Percentiles rank a stretch among this genome's conserved stretches.
Conservation (phyloP, 106 monocot genomes). For the Apostasia shenzhenica region DNA sequence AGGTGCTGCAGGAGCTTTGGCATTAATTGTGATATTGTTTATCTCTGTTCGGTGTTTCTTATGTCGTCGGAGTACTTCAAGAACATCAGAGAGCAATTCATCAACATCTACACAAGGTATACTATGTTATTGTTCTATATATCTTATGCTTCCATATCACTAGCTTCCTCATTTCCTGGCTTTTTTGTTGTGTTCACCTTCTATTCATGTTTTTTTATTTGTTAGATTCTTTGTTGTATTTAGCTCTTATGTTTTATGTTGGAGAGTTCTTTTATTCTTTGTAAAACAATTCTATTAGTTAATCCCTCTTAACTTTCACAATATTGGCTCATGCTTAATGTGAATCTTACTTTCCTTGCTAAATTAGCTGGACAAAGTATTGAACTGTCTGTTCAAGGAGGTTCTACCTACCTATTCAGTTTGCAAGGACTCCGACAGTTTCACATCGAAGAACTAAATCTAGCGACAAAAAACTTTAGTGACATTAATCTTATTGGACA, state of each 20-base stretch:
- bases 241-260: too few species aligned
- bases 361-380: slow-evolving; percentile 30
- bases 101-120: slow-evolving; percentile 59
- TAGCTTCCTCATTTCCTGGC: background rate
- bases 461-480: slow-evolving; percentile 75
- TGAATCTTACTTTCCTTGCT: too few species aligned
- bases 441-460: slow-evolving; percentile 61
- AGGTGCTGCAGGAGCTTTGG: slow-evolving; percentile 69
- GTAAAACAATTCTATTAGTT: too few species aligned
- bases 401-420: slow-evolving; percentile 23
- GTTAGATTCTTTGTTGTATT: background rate
- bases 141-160: background rate
- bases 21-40: slow-evolving; percentile 40
- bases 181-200: too few species aligned
- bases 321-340: too few species aligned
- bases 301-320: too few species aligned
- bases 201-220: background rate
- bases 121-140: background rate
- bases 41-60: slow-evolving; percentile 25
- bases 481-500: slow-evolving; percentile 69
- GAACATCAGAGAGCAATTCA: slow-evolving; percentile 68
- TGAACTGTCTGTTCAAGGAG: slow-evolving; percentile 30
- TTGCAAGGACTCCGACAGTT: slow-evolving; percentile 44
- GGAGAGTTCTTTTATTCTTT: too few species aligned
- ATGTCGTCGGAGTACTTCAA: slow-evolving; percentile 17